Conservation (phyloP, 1,139 yeast species). For the Kurtzmaniella natalensis region DNA sequence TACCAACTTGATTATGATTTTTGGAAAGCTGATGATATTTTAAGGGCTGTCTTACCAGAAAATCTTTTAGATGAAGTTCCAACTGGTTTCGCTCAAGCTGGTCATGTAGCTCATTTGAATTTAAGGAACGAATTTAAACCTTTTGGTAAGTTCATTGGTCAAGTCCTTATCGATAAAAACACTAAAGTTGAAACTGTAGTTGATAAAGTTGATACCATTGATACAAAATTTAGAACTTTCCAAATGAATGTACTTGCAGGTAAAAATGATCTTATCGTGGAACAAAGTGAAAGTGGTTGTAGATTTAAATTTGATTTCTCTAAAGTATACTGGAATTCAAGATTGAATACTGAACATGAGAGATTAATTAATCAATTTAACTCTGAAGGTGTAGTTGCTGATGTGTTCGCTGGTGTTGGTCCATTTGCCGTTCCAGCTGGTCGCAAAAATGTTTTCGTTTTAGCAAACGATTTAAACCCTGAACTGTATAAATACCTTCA, state of each 20-base stretch:
- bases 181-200: conserved; percentile 79
- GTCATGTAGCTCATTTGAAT: conserved; percentile 94
- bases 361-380: conserved; percentile 62
- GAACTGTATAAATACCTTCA: conserved; percentile 69
- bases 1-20: conserved; percentile 64
- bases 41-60: conserved; percentile 73
- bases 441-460: conserved; percentile 68
- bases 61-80: conserved; percentile 71
- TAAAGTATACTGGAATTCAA: conserved; percentile 95
- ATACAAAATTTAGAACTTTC: conserved; percentile 85
- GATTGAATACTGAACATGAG: conserved; percentile 91
- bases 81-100: conserved; percentile 88
- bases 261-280: conserved; percentile 64
- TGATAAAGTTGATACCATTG: conserved; percentile 86
- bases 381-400: conserved; percentile 74
- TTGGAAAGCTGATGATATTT: conserved; percentile 88
- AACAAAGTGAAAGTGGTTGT: conserved; percentile 88
- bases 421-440: conserved; percentile 98
- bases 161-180: conserved; percentile 86
- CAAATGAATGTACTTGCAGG: conserved; percentile 95
- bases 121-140: conserved; percentile 83
- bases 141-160: conserved; percentile 76
- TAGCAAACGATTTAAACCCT: conserved; percentile 94
- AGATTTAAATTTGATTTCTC: conserved; percentile 82
- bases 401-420: conserved; percentile 98